Conservation (phyloP, 257 asterid species). For the Misopates orontium region DNA sequence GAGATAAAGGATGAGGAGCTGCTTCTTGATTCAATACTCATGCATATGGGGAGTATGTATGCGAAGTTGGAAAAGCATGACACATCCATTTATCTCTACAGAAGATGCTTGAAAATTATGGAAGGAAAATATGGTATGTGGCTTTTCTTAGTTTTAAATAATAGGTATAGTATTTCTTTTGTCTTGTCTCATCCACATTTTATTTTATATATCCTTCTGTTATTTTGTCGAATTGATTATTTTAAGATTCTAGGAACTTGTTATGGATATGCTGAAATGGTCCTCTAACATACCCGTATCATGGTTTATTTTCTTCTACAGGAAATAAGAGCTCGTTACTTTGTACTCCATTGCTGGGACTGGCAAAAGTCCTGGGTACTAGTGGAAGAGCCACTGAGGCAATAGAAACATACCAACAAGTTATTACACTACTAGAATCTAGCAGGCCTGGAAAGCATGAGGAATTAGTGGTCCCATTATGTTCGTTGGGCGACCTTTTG, state of each 20-base stretch:
- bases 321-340: conserved; percentile 62
- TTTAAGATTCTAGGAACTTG: conserved; percentile 15
- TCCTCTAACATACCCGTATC: conserved; percentile 12
- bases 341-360: conserved; percentile 72
- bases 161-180: conserved; percentile 3
- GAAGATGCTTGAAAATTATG: conserved; percentile 62
- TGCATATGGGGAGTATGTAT: conserved; percentile 87
- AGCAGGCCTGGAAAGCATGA: conserved; percentile 48
- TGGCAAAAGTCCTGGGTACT: conserved; percentile 61
- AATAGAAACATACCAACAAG: conserved; percentile 54
- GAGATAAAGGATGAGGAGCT: conserved; percentile 65
- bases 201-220: conserved; percentile 4
- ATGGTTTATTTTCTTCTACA: conserved; percentile 24
- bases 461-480: conserved; percentile 66
- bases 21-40: conserved; percentile 77
- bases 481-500: conserved; percentile 71
- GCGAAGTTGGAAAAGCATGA: conserved; percentile 69
- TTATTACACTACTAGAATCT: conserved; percentile 54
- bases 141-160: conserved; percentile 7
- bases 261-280: conserved; percentile 16
- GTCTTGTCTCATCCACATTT: neutral
- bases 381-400: conserved; percentile 63
- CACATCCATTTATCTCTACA: conserved; percentile 50
- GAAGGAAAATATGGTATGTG: conserved; percentile 69
- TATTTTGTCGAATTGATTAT: conserved; percentile 5